Evolutionary conservation across 805 yeast species (phyloP).

Genomic region (Pichia membranifaciens): DNA sequence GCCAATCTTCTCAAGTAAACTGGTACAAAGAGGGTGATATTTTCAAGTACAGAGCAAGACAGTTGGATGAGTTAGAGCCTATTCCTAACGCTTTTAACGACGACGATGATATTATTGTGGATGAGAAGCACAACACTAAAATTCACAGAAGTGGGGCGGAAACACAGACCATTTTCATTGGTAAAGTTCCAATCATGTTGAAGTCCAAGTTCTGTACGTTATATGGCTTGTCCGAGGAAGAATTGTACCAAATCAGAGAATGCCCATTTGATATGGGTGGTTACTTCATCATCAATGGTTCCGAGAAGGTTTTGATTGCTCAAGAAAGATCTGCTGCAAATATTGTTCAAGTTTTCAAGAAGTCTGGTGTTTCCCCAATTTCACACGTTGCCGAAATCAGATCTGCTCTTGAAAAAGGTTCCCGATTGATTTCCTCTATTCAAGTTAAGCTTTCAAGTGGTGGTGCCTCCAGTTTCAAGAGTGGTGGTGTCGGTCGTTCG

Average conservation of each 20-base stretch:
- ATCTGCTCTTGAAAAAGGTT: constrained; percentile 95
- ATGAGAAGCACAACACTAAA: constrained; percentile 30
- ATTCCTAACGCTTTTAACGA: constrained; percentile 41
- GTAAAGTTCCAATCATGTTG: constrained; percentile 97
- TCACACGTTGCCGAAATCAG: constrained; percentile 95
- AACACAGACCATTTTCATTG: constrained; percentile 59
- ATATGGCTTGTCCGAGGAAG: constrained; percentile 84
- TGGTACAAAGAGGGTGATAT: constrained; percentile 54
- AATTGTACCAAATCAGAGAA: constrained; percentile 90
- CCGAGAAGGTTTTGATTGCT: constrained; percentile 96
- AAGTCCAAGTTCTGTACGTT: constrained; percentile 94
- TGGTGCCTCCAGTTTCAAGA: constrained; percentile 40
- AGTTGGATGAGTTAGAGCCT: constrained; percentile 25
- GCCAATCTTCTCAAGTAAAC: constrained; percentile 46
- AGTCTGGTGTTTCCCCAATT: constrained; percentile 94
- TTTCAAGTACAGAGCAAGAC: constrained; percentile 33
- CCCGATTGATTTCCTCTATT: constrained; percentile 87
- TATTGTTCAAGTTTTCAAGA: constrained; percentile 96
- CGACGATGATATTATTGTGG: constrained; percentile 62
- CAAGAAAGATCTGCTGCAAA: constrained; percentile 99
- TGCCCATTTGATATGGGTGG: constrained; percentile 99
- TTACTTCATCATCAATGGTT: constrained; percentile 95
- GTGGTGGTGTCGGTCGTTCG: constrained; percentile 65
- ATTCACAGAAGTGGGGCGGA: constrained; percentile 31
- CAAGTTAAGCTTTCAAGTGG: constrained; percentile 74